Conservation (phyloP, 106 monocot genomes). For the Dioscorea alata region DNA sequence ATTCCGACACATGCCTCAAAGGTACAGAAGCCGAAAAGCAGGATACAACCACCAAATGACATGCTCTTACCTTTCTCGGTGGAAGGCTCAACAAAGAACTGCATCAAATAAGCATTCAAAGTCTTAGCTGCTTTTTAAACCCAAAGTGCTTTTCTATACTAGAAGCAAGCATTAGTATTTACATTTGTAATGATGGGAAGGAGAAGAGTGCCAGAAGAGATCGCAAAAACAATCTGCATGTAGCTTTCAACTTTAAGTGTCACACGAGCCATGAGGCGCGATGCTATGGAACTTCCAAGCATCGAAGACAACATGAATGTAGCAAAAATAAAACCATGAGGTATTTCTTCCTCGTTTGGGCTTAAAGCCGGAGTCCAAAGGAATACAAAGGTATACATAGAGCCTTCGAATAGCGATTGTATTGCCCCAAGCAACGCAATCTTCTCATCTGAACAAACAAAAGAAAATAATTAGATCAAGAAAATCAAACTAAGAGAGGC, state of each 20-base stretch:
- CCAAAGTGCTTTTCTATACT: too few species aligned
- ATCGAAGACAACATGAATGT: constrained; percentile 99
- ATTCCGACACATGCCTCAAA: constrained; percentile 94
- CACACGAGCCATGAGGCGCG: constrained; percentile 61
- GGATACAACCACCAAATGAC: constrained; percentile 66
- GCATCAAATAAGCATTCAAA: constrained; percentile 13
- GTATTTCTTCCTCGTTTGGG: constrained; percentile 93
- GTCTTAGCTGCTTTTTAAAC: neutral
- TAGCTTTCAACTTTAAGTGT: constrained; percentile 86
- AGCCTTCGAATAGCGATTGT: constrained; percentile 95
- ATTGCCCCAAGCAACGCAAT: constrained; percentile 97
- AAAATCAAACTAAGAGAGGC: too few species aligned
- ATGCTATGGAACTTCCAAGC: constrained; percentile 95
- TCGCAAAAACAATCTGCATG: constrained; percentile 84
- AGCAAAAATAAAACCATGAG: constrained; percentile 97
- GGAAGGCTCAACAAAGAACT: constrained; percentile 55
- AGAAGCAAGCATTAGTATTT: constrained; percentile 16
- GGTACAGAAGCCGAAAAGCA: constrained; percentile 82
- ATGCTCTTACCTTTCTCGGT: constrained; percentile 56
- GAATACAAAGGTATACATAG: constrained; percentile 98
- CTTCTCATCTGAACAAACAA: constrained; percentile 70
- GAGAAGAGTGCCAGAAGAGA: constrained; percentile 72
- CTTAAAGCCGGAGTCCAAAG: constrained; percentile 96
- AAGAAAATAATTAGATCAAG: too few species aligned
- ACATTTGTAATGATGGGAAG: constrained; percentile 81